phyloP scores from a whole-genome alignment of 306 rosid species.

The Canavalia ensiformis region DNA sequence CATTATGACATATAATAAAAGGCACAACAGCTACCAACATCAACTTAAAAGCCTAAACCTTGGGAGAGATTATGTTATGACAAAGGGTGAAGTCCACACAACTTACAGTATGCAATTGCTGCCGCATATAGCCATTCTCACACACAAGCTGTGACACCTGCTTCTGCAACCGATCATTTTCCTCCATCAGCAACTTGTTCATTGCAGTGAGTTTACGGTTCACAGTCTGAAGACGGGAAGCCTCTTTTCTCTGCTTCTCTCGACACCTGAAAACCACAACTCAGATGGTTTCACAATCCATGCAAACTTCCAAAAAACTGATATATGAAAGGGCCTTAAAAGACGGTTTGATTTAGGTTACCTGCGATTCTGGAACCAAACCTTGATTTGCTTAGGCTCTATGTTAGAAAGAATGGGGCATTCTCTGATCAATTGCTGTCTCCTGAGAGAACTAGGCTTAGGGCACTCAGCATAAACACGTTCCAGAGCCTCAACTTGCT shows the following conservation, averaged over 20 bases:
- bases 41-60: neutral
- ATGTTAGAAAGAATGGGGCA: slow-evolving; percentile 92
- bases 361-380: slow-evolving; percentile 99
- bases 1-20: slow-evolving; percentile 4
- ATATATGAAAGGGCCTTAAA: neutral
- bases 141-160: slow-evolving; percentile 95
- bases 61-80: neutral
- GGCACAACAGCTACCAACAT: slow-evolving; percentile 16
- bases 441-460: slow-evolving; percentile 90
- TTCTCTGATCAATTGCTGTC: slow-evolving; percentile 93
- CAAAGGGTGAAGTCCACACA: slow-evolving; percentile 1
- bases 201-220: slow-evolving; percentile 87
- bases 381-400: slow-evolving; percentile 99
- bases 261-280: slow-evolving; percentile 73
- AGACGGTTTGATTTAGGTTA: neutral
- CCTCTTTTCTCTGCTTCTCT: slow-evolving; percentile 98
- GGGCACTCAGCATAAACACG: slow-evolving; percentile 94
- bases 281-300: slow-evolving; percentile 18
- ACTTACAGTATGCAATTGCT: slow-evolving; percentile 90
- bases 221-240: slow-evolving; percentile 92
- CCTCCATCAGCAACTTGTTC: slow-evolving; percentile 99
- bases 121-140: slow-evolving; percentile 94
- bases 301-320: neutral
- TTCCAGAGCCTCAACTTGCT: slow-evolving; percentile 96
- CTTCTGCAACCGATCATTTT: slow-evolving; percentile 97